phyloP scores from a whole-genome alignment of 306 rosid genomes.

The Glycyrrhiza uralensis region DNA sequence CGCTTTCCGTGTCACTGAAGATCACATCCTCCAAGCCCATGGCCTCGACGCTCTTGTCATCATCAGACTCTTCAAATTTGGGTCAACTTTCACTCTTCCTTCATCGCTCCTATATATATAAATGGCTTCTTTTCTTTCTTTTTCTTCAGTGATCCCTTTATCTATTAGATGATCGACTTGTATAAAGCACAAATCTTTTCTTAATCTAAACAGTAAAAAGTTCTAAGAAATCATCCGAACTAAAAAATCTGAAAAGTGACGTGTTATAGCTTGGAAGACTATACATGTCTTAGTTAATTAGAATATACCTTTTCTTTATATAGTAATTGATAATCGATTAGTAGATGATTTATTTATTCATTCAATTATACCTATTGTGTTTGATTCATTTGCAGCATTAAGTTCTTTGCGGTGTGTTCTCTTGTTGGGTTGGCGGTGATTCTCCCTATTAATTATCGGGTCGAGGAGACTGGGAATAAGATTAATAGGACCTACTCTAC shows the following conservation, averaged over 20 bases:
- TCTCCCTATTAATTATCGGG: constrained; percentile 63
- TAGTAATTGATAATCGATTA: no score
- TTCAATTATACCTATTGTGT: not conserved
- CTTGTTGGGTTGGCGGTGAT: constrained; percentile 67
- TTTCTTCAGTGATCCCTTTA: no score
- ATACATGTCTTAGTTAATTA: no score
- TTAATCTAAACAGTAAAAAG: no score
- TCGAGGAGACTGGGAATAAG: constrained; percentile 25
- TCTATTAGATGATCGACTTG: no score
- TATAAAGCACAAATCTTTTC: no score
- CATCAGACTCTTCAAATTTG: constrained; percentile 78
- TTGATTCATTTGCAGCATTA: constrained; percentile 50
- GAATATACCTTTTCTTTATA: no score
- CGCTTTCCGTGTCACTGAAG: constrained; percentile 56
- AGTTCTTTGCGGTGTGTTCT: constrained; percentile 66
- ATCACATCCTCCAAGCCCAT: constrained; percentile 46
- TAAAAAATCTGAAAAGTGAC: no score
- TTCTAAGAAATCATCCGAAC: no score
- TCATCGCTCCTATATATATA: no score
- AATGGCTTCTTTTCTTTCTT: not conserved
- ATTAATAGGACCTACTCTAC: constrained; percentile 43
- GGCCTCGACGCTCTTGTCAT: constrained; percentile 85
- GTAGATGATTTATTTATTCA: not conserved
- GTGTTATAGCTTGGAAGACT: no score
- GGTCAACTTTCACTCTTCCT: constrained; percentile 39